Percentiles rank a stretch among this genome's conserved stretches.
Evolutionary conservation across 2,329 filamentous ascomycete species (phyloP).

Genomic region (Phialophora chinensis): DNA sequence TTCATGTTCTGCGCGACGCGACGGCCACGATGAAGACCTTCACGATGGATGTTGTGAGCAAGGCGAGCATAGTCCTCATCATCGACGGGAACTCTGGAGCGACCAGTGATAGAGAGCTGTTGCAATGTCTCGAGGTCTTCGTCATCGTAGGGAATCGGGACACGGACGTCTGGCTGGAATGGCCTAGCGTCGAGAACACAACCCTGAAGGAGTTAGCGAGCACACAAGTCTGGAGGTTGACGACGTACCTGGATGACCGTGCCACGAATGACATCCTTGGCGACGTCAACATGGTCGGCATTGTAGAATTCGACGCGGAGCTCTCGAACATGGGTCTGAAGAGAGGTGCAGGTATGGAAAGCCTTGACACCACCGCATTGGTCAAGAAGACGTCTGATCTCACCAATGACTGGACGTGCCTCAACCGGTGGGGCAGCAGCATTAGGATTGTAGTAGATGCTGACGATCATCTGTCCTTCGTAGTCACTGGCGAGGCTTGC

Average conservation of each 20-base stretch:
- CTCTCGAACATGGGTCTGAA: slow-evolving; percentile 44
- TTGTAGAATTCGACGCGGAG: slow-evolving; percentile 52
- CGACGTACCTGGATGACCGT: slow-evolving; percentile 25
- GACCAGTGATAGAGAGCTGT: slow-evolving; percentile 47
- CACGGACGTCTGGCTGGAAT: slow-evolving; percentile 30
- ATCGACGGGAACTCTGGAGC: slow-evolving; percentile 48
- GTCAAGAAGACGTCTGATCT: slow-evolving; percentile 49
- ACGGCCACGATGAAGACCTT: slow-evolving; percentile 30
- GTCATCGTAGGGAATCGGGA: slow-evolving; percentile 26
- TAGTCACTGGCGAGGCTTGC: slow-evolving; percentile 48
- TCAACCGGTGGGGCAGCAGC: slow-evolving; percentile 13
- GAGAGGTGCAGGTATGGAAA: slow-evolving; percentile 42
- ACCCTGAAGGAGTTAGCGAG: slow-evolving; percentile 39
- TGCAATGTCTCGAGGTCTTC: slow-evolving; percentile 11
- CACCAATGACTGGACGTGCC: slow-evolving; percentile 52
- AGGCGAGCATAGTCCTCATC: slow-evolving; percentile 43
- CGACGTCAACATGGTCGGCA: slow-evolving; percentile 46
- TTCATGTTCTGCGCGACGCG: slow-evolving; percentile 41
- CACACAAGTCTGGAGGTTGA: neutral
- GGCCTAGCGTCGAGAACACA: slow-evolving; percentile 41
- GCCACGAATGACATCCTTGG: slow-evolving; percentile 46
- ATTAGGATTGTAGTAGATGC: slow-evolving; percentile 51
- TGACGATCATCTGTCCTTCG: slow-evolving; percentile 63
- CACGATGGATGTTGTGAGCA: slow-evolving; percentile 34
- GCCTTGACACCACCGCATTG: slow-evolving; percentile 49